phyloP scores from a whole-genome alignment of 140 eudicot genomes.

The Ambrosia hybrid region DNA sequence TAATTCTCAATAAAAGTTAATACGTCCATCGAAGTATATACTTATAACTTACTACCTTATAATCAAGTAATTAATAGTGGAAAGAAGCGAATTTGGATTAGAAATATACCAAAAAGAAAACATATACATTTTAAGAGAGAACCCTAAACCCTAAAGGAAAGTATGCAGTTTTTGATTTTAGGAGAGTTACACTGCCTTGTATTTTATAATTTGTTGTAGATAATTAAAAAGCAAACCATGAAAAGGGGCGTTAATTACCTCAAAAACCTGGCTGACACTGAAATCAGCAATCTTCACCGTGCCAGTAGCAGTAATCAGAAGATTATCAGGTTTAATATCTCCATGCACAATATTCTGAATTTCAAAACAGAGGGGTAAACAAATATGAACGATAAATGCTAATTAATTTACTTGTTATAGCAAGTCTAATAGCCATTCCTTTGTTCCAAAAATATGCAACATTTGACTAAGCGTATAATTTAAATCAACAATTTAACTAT shows the following conservation, averaged over 20 bases:
- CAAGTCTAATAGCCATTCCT: constrained; percentile 5
- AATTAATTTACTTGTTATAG: constrained; percentile 1
- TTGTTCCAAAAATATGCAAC: constrained; percentile 12
- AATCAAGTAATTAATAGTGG: neutral
- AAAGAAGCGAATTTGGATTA: neutral
- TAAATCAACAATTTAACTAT: neutral
- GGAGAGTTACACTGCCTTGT: neutral
- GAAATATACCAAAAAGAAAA: neutral
- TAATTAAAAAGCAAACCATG: neutral
- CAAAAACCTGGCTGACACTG: constrained; percentile 98
- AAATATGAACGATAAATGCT: constrained; percentile 4
- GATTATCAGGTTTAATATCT: constrained; percentile 96
- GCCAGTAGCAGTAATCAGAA: constrained; percentile 77
- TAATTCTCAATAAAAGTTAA: neutral
- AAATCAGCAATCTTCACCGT: constrained; percentile 88
- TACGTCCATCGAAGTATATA: neutral
- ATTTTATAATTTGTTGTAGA: neutral
- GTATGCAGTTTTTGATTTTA: neutral
- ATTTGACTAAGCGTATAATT: neutral
- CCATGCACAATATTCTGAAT: constrained; percentile 91
- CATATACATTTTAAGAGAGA: neutral
- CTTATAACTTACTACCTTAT: neutral
- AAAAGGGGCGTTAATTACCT: constrained; percentile 49
- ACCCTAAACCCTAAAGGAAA: neutral
- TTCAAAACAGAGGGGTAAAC: constrained; percentile 4